A percentile compares a stretch with the other conserved stretches of the same genome.
Conservation (phyloP, 2,329 filamentous ascomycete genomes). For the Westerdykella ornata region DNA sequence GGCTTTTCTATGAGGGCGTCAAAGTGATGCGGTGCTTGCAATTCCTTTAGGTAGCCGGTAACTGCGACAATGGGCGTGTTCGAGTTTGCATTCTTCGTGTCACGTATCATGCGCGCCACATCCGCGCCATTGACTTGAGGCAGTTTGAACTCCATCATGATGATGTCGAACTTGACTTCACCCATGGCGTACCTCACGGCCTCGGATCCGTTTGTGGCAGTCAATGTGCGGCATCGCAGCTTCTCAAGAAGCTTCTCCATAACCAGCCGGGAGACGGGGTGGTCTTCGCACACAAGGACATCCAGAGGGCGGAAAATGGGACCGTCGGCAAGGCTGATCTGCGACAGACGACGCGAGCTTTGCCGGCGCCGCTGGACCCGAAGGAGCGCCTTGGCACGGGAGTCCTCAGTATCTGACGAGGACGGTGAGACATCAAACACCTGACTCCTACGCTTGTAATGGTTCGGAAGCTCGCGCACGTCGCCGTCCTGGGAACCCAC, state of each 20-base stretch:
- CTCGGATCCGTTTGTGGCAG: constrained; percentile 81
- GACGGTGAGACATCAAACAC: constrained; percentile 95
- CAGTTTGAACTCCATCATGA: constrained; percentile 95
- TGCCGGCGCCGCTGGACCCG: constrained; percentile 92
- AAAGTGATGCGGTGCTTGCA: constrained; percentile 92
- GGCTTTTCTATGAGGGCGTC: constrained; percentile 95
- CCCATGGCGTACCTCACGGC: constrained; percentile 90
- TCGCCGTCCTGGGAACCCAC: constrained; percentile 92
- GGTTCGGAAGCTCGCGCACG: constrained; percentile 57
- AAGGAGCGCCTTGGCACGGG: constrained; percentile 80
- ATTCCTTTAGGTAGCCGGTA: constrained; percentile 94
- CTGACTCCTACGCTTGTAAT: constrained; percentile 87
- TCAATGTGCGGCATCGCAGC: constrained; percentile 86
- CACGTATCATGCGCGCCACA: constrained; percentile 93
- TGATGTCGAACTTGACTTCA: constrained; percentile 97
- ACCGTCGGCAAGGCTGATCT: constrained; percentile 76
- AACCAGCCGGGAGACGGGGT: constrained; percentile 93
- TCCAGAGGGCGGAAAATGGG: constrained; percentile 87
- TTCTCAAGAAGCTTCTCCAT: constrained; percentile 98
- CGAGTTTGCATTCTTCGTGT: constrained; percentile 91
- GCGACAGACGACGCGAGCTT: constrained; percentile 87
- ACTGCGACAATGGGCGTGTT: constrained; percentile 94
- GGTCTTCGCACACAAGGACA: constrained; percentile 93
- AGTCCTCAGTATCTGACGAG: constrained; percentile 93
- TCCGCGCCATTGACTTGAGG: constrained; percentile 93